These are phyloP conservation scores for Aspergillus ellipticus DNA, from an alignment of 495 filamentous ascomycete genomes.

Conservation along the genomic window DNA sequence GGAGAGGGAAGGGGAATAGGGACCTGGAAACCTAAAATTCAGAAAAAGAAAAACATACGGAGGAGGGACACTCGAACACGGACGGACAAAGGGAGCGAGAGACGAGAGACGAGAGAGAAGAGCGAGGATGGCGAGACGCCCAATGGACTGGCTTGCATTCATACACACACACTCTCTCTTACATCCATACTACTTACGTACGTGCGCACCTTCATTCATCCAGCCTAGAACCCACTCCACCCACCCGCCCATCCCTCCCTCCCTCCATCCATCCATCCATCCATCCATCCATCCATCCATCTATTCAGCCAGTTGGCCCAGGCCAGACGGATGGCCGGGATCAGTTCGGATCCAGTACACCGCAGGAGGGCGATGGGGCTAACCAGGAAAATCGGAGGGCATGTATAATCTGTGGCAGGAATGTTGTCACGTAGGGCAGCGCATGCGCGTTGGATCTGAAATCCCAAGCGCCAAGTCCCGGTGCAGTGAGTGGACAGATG, in stretches of 20 bases:
- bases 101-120: neutral
- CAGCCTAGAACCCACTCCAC: too few relatives aligned
- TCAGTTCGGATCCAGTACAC: neutral
- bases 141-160: neutral
- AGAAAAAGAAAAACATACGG: neutral
- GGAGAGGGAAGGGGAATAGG: neutral
- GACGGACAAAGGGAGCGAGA: neutral
- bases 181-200: too few relatives aligned
- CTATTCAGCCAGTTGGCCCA: neutral
- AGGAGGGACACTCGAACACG: neutral
- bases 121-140: neutral
- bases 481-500: neutral
- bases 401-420: constrained; percentile 21
- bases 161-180: too few relatives aligned
- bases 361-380: neutral
- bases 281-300: neutral
- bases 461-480: constrained; percentile 18
- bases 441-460: constrained; percentile 21
- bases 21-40: neutral
- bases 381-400: neutral
- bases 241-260: too few relatives aligned
- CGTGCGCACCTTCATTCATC: neutral
- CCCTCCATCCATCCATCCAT: neutral
- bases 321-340: neutral
- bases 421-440: constrained; percentile 28